Percentiles rank a stretch among this genome's conserved stretches.
Evolutionary conservation across 2,329 filamentous ascomycete species (phyloP).

Genomic region (Pseudohalonectria lignicola): DNA sequence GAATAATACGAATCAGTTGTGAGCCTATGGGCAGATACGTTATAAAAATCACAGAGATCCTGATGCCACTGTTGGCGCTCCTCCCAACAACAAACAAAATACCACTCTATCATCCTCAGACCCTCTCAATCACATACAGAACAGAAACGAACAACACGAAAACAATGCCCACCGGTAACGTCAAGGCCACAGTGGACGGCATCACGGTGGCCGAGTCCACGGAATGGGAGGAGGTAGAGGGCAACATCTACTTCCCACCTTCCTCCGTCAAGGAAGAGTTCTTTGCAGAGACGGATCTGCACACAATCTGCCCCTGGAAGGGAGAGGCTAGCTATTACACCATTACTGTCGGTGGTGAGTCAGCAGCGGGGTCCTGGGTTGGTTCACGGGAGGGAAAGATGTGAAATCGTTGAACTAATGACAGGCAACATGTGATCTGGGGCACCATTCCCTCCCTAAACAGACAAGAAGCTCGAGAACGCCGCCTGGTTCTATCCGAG

Average conservation of each 20-base stretch:
- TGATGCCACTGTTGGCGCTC: not conserved
- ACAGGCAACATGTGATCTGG: too few relatives aligned
- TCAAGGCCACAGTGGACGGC: slow-evolving; percentile 34
- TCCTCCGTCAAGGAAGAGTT: slow-evolving; percentile 30
- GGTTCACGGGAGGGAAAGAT: too few relatives aligned
- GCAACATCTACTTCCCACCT: slow-evolving; percentile 45
- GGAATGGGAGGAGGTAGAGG: slow-evolving; percentile 43
- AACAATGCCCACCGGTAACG: slow-evolving; percentile 9
- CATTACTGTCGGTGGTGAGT: slow-evolving; percentile 32
- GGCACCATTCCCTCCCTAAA: too few relatives aligned
- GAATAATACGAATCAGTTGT: too few relatives aligned
- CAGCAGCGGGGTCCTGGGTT: too few relatives aligned
- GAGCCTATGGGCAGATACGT: too few relatives aligned
- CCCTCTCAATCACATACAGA: not conserved
- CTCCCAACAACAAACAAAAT: not conserved
- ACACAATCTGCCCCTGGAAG: slow-evolving; percentile 45
- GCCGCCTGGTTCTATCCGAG: slow-evolving; percentile 49
- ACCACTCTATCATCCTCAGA: too few relatives aligned
- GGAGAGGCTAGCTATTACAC: slow-evolving; percentile 46
- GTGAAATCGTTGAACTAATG: too few relatives aligned
- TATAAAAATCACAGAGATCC: not conserved
- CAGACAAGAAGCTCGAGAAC: slow-evolving; percentile 35
- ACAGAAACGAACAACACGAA: not conserved
- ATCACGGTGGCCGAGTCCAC: slow-evolving; percentile 38
- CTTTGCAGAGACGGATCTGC: slow-evolving; percentile 31